Conservation (phyloP, 495 filamentous ascomycete genomes). For the Tuber umbilicatum region DNA sequence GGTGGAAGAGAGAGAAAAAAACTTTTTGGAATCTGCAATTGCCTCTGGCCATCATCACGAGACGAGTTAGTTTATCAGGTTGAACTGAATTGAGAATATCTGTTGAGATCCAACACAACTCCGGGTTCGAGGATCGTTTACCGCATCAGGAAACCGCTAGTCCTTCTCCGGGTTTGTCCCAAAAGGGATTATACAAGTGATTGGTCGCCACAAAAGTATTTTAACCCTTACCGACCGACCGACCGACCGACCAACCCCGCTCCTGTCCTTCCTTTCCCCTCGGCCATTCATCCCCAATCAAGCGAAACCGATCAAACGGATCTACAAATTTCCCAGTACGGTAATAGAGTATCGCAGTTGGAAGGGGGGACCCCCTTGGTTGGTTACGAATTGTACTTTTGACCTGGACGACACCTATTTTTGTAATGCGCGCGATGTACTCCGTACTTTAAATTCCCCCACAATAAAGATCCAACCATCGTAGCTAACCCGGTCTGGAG, state of each 20-base stretch:
- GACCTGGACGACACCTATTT: not conserved
- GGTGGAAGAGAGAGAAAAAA: not conserved
- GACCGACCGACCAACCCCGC: not conserved
- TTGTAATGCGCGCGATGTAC: not conserved
- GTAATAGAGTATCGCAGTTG: not conserved
- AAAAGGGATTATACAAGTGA: no score
- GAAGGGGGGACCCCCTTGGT: not conserved
- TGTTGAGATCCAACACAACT: no score
- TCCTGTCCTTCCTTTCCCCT: no score
- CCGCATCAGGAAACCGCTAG: no score
- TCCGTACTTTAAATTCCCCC: not conserved
- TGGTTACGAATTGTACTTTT: not conserved
- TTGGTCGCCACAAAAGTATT: constrained; percentile 5
- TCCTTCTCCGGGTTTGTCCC: no score
- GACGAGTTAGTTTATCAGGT: no score
- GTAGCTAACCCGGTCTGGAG: no score
- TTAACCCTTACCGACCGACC: not conserved
- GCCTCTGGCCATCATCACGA: no score
- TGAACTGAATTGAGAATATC: no score
- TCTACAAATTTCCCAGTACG: constrained; percentile 1
- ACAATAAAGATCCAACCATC: not conserved
- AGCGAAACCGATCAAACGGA: not conserved
- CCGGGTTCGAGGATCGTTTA: no score
- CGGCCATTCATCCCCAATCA: not conserved
- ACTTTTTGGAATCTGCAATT: no score